Conservation (phyloP, 2,329 filamentous ascomycete genomes). For the Sporothrix globosa region DNA sequence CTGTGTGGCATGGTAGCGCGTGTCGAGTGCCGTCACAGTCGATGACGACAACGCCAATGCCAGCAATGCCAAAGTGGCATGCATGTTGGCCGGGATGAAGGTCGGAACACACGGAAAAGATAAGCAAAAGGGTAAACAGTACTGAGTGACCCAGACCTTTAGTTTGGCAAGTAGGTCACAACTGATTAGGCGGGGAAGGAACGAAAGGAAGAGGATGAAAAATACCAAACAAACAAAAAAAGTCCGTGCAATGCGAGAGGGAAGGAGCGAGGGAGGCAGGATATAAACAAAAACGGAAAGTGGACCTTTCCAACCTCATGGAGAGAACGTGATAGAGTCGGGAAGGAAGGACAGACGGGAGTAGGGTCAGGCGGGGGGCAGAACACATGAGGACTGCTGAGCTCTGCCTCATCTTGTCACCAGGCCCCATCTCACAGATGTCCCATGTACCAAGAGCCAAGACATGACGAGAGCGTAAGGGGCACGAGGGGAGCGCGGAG, state of each 20-base stretch:
- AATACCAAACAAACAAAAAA: background rate
- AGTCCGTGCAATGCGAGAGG: slow-evolving; percentile 1
- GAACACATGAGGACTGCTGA: background rate
- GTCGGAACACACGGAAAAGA: background rate
- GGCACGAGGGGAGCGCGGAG: background rate
- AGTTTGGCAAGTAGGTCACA: background rate
- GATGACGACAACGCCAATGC: slow-evolving; percentile 12
- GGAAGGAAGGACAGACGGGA: slow-evolving; percentile 16
- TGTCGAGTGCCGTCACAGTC: background rate
- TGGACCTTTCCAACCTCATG: background rate
- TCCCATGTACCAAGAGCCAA: slow-evolving; percentile 7
- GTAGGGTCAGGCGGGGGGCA: background rate
- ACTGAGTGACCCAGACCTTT: background rate
- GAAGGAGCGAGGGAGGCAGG: slow-evolving; percentile 19
- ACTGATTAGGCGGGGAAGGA: background rate
- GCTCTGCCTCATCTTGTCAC: slow-evolving; percentile 11
- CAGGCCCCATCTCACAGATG: slow-evolving; percentile 14
- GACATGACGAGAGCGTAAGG: background rate
- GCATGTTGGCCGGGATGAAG: background rate
- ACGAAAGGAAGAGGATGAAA: background rate
- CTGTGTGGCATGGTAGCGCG: slow-evolving; percentile 23
- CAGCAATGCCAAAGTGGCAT: slow-evolving; percentile 23
- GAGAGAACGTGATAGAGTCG: background rate
- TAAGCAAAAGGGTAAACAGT: background rate
- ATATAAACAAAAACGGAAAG: slow-evolving; percentile 20